Percentiles rank a stretch among this genome's conserved stretches.
Conservation (phyloP, 164 flowering plant genomes). For the Vitis cinerea region DNA sequence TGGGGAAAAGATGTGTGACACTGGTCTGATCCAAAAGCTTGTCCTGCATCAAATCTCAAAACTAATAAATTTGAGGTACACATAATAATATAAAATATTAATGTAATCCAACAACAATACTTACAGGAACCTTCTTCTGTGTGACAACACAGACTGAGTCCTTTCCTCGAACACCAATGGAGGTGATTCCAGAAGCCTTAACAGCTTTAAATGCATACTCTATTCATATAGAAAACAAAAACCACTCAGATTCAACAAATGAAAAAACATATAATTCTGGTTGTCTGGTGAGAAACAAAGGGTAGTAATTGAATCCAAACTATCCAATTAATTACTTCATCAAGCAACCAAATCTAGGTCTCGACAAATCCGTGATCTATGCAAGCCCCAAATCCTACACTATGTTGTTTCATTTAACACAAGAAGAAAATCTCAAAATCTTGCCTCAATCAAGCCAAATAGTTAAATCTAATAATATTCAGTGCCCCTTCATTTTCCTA, state of each 20-base stretch:
- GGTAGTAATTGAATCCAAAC: too few relatives aligned
- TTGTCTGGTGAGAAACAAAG: too few relatives aligned
- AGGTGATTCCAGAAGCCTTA: constrained; percentile 82
- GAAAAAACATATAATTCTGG: not conserved
- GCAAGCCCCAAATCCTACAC: too few relatives aligned
- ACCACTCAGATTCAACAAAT: not conserved
- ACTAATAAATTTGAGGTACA: constrained; percentile 2
- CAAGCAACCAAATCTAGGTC: too few relatives aligned
- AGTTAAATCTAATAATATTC: too few relatives aligned
- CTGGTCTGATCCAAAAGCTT: constrained; percentile 98
- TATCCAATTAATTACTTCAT: too few relatives aligned
- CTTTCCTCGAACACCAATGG: constrained; percentile 91
- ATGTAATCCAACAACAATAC: constrained; percentile 21
- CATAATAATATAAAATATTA: not conserved
- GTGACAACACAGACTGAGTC: constrained; percentile 95
- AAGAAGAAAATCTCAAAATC: too few relatives aligned
- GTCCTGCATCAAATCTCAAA: constrained; percentile 51
- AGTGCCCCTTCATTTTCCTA: too few relatives aligned
- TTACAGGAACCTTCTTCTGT: constrained; percentile 97
- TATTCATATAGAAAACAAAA: constrained; percentile 21
- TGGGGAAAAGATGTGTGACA: constrained; percentile 82
- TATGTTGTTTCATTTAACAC: too few relatives aligned
- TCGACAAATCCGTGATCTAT: too few relatives aligned
- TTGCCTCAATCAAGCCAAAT: too few relatives aligned
- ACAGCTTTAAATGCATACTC: constrained; percentile 99